Conservation (phyloP, 306 rosid genomes). For the Senna siamea region DNA sequence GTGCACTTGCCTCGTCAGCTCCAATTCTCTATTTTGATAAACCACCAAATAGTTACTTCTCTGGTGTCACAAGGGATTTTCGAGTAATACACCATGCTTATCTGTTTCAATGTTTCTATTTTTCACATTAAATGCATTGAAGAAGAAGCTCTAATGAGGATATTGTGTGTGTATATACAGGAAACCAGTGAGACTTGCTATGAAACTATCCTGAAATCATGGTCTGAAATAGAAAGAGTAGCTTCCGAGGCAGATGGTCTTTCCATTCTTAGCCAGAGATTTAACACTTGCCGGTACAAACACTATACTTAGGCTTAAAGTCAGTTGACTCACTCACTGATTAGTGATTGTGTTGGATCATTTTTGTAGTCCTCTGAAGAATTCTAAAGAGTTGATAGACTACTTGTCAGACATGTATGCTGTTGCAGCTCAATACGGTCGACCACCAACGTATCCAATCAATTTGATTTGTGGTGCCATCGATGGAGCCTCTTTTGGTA, state of each 20-base stretch:
- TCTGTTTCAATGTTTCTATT: not conserved
- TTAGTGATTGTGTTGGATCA: not conserved
- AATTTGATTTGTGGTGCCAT: conserved; percentile 61
- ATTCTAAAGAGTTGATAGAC: conserved; percentile 43
- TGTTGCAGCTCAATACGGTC: conserved; percentile 64
- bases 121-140: not conserved
- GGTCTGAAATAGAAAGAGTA: conserved; percentile 62
- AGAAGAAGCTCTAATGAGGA: not conserved
- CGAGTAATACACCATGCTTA: conserved; percentile 46
- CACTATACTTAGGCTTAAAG: conserved; percentile 48
- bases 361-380: conserved; percentile 52
- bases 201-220: conserved; percentile 52
- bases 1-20: conserved; percentile 59
- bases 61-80: conserved; percentile 60
- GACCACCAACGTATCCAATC: conserved; percentile 64
- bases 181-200: conserved; percentile 48
- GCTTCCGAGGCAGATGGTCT: conserved; percentile 53
- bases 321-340: not conserved
- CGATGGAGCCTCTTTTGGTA: conserved; percentile 52
- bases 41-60: conserved; percentile 37
- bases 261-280: conserved; percentile 54
- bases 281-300: conserved; percentile 57
- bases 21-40: conserved; percentile 53
- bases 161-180: conserved; percentile 38
- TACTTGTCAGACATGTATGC: conserved; percentile 39